Percentiles rank a stretch among this genome's conserved stretches.
These are phyloP conservation scores for Solanum neorickii DNA, from an alignment of 257 asterid genomes.

Conservation along the genomic window DNA sequence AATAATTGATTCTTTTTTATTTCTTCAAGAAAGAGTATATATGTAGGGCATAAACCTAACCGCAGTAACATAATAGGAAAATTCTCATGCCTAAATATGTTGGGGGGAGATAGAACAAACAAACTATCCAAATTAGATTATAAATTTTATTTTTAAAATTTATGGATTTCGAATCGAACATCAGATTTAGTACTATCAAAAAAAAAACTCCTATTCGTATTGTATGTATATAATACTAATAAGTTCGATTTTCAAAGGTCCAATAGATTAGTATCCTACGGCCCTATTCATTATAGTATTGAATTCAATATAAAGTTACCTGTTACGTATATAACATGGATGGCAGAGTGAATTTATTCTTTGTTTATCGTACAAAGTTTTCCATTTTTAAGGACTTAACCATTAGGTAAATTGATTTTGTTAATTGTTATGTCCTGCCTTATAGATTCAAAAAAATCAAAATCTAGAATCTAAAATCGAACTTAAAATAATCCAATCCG, in stretches of 20 bases:
- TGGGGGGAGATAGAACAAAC: background rate
- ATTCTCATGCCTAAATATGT: background rate
- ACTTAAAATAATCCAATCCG: background rate
- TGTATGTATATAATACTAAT: background rate
- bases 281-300: background rate
- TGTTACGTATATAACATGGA: background rate
- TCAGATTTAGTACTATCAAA: background rate
- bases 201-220: too few relatives aligned
- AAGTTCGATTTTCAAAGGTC: background rate
- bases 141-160: too few relatives aligned
- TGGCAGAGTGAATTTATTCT: background rate
- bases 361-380: background rate
- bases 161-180: too few relatives aligned
- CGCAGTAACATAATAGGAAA: background rate
- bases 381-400: background rate
- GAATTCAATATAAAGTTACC: background rate
- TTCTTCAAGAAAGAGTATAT: background rate
- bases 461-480: background rate
- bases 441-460: background rate
- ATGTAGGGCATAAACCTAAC: background rate
- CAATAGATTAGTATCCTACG: background rate
- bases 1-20: background rate
- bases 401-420: background rate
- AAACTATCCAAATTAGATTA: background rate
- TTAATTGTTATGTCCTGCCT: background rate